Conservation (phyloP, 2,329 filamentous ascomycete species). For the Arthroderma uncinatum region DNA sequence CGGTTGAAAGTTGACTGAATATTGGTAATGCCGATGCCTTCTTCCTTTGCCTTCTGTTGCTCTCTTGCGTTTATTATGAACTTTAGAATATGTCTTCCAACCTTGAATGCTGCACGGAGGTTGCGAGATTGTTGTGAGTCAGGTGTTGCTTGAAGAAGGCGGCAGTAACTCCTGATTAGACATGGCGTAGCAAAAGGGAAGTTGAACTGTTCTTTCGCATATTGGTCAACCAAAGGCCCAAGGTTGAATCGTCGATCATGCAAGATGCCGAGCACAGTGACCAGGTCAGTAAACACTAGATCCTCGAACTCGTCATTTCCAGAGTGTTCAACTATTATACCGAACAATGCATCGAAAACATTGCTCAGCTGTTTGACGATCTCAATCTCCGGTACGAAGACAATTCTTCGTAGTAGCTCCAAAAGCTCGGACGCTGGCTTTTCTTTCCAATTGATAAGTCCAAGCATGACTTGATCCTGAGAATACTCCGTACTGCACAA, state of each 20-base stretch:
- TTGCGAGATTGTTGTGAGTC: slow-evolving; percentile 75
- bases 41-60: slow-evolving; percentile 81
- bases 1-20: slow-evolving; percentile 62
- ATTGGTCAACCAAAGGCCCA: slow-evolving; percentile 79
- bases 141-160: slow-evolving; percentile 69
- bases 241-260: slow-evolving; percentile 91
- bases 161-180: slow-evolving; percentile 72
- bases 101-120: slow-evolving; percentile 84
- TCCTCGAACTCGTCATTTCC: slow-evolving; percentile 89
- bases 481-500: slow-evolving; percentile 92
- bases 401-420: slow-evolving; percentile 64
- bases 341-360: slow-evolving; percentile 83
- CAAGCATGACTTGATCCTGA: slow-evolving; percentile 76
- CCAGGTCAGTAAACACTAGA: slow-evolving; percentile 77
- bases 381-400: slow-evolving; percentile 94
- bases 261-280: slow-evolving; percentile 82
- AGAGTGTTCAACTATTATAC: slow-evolving; percentile 80
- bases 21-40: slow-evolving; percentile 70
- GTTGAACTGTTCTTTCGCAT: slow-evolving; percentile 78
- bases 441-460: slow-evolving; percentile 77
- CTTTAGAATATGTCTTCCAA: slow-evolving; percentile 82
- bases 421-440: slow-evolving; percentile 60
- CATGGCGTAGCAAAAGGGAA: slow-evolving; percentile 88
- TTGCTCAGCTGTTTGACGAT: slow-evolving; percentile 87
- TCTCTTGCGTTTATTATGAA: slow-evolving; percentile 85